Conservation (phyloP, 805 yeast genomes). For the Torulaspora microellipsoides region DNA sequence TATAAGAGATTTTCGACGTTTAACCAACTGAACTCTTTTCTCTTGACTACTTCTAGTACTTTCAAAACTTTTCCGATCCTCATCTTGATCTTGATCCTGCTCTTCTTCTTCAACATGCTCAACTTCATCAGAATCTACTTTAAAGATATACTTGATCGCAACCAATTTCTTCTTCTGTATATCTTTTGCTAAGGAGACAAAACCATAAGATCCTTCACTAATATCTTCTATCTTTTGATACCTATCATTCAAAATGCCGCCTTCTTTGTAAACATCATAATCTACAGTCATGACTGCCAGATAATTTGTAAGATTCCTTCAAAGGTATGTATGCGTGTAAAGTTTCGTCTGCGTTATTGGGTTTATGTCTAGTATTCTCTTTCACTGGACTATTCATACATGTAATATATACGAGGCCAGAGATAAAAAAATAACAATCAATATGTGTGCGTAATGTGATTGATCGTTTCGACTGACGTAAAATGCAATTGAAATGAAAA, state of each 20-base stretch:
- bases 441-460: too few relatives aligned
- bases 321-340: too few relatives aligned
- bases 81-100: slow-evolving; percentile 11
- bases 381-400: too few relatives aligned
- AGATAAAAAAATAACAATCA: too few relatives aligned
- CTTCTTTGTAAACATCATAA: slow-evolving; percentile 41
- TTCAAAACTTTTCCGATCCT: slow-evolving; percentile 19
- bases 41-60: slow-evolving; percentile 21
- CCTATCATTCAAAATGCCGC: slow-evolving; percentile 52
- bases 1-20: slow-evolving; percentile 34
- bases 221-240: slow-evolving; percentile 69
- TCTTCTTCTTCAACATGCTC: slow-evolving; percentile 22
- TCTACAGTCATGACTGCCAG: slow-evolving; percentile 24
- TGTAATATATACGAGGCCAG: too few relatives aligned
- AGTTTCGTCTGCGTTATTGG: too few relatives aligned
- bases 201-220: slow-evolving; percentile 91
- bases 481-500: too few relatives aligned
- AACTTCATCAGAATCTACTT: slow-evolving; percentile 43
- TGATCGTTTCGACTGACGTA: too few relatives aligned
- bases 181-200: slow-evolving; percentile 84
- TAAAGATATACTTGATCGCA: slow-evolving; percentile 81
- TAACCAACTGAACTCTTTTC: slow-evolving; percentile 21
- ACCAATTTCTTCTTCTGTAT: slow-evolving; percentile 47
- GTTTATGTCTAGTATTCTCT: too few relatives aligned
- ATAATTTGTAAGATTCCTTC: too few relatives aligned